Conservation (phyloP, 106 monocot species). For the Apostasia ramifera region DNA sequence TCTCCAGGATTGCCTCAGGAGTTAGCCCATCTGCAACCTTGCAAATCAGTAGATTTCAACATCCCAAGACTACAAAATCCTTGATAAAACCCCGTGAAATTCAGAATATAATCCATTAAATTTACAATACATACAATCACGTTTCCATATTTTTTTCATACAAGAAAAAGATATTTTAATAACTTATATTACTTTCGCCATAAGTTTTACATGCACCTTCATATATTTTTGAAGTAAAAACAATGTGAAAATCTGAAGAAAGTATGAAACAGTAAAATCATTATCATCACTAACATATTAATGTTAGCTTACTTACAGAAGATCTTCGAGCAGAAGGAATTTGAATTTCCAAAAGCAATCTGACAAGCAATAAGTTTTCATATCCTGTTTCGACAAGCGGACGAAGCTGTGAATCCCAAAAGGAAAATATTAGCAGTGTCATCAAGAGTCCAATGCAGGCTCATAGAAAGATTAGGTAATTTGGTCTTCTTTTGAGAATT, state of each 20-base stretch:
- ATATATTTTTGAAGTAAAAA: too few species aligned
- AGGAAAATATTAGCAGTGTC: not conserved
- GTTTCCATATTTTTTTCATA: too few species aligned
- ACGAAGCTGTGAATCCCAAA: conserved; percentile 52
- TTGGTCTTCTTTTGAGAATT: too few species aligned
- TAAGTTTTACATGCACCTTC: too few species aligned
- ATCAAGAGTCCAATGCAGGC: not conserved
- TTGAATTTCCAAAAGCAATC: conserved; percentile 77
- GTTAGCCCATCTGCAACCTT: conserved; percentile 82
- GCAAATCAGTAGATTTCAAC: conserved; percentile 2
- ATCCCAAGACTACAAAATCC: too few species aligned
- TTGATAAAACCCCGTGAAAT: too few species aligned
- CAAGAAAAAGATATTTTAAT: too few species aligned
- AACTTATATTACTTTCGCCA: too few species aligned
- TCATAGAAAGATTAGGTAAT: not conserved
- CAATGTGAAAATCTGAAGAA: too few species aligned
- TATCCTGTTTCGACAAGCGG: conserved; percentile 99
- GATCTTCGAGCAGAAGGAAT: conserved; percentile 61
- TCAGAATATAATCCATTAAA: too few species aligned
- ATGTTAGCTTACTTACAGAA: conserved; percentile 35
- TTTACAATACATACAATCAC: too few species aligned
- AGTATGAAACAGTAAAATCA: too few species aligned
- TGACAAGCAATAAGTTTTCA: conserved; percentile 89
- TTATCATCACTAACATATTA: not conserved
- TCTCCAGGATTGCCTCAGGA: conserved; percentile 63